Evolutionary conservation across 305 asterid genomes (phyloP), one percentile per base, ranked within the genome.

Genomic region (Fraxinus floribunda): DNA sequence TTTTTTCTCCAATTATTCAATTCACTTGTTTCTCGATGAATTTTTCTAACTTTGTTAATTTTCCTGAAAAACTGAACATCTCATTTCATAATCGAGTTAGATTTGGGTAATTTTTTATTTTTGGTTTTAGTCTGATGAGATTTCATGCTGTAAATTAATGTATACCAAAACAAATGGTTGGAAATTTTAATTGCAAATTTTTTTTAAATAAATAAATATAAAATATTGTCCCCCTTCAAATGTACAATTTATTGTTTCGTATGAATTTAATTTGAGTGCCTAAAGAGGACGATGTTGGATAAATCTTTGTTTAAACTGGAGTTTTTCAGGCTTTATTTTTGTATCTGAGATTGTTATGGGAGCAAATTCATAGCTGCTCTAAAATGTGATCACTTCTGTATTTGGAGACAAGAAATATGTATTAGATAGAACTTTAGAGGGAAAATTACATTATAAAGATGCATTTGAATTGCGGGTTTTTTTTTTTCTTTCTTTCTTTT

Each of bases 241-340:
- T 52, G n/a, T 52, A 16, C 8, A 22, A 16, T 52, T 52, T 52
- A 13, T 1, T n/a, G n/a, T n/a, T 55, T 80, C 80, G 26, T 66
- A 55, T 44, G 26, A 35, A 70, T 87, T 83, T 34, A 81, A 82
- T 84, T 79, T 77, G 89, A 49, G 76, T 44, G 68, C 49, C 5
- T 26, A 77, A 36, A 46, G 81, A 39, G 80, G 85, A 77, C 62
- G 76, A 1, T 87, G 77, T 35, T 26, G 83, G 78, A 29, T 60
- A 24, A 13, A 38, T 41, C 38, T 79, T 78, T 15, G 46, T 66
- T n/a, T 55, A n/a, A 81, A 78, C 74, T 77, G 78, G 26, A 73
- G 73, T 49, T 75, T 60, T 7, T 49, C 32, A 84, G 84, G 86
- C 83, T 82, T 81, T 41, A 26, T 76, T 20, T 68, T 68, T 15